phyloP scores from a whole-genome alignment of 2,329 filamentous ascomycete species.

The Cladosporium austrohemisphaericum region DNA sequence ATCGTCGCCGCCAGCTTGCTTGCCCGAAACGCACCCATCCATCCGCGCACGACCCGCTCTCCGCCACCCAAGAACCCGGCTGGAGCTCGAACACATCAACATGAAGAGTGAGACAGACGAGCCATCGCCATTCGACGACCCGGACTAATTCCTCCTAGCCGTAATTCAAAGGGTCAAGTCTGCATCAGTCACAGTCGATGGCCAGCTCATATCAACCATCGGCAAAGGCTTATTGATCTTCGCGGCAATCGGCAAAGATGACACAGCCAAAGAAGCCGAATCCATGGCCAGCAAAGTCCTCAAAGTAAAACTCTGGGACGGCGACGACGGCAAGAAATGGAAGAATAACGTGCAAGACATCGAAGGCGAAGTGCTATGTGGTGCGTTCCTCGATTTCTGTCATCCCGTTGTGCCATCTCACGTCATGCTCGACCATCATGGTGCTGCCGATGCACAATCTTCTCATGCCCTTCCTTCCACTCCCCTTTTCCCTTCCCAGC shows the following conservation, averaged over 20 bases:
- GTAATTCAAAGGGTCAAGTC: conserved; percentile 92
- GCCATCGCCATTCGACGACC: too few relatives aligned
- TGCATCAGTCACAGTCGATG: conserved; percentile 91
- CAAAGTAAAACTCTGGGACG: conserved; percentile 89
- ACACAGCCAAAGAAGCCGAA: conserved; percentile 85
- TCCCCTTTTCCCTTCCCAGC: neutral
- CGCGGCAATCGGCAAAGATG: conserved; percentile 83
- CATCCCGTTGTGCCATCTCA: neutral
- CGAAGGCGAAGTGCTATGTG: conserved; percentile 86
- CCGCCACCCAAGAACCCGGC: conserved; percentile 5
- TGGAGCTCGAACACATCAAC: conserved; percentile 3
- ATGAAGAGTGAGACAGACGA: conserved; percentile 44
- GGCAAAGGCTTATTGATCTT: conserved; percentile 86
- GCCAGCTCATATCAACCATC: conserved; percentile 84
- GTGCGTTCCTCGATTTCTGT: conserved; percentile 49
- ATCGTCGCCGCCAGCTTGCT: too few relatives aligned
- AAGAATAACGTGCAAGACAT: conserved; percentile 87
- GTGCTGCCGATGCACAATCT: conserved; percentile 4
- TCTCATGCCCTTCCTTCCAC: neutral
- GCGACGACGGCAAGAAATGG: conserved; percentile 78
- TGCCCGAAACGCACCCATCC: too few relatives aligned
- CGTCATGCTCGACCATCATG: conserved; percentile 8
- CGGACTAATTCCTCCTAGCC: conserved; percentile 52
- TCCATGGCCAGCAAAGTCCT: conserved; percentile 78
- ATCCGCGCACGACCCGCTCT: neutral